phyloP scores from a whole-genome alignment of 768 basidiomycete species.

The Candolleomyces eurysporus region DNA sequence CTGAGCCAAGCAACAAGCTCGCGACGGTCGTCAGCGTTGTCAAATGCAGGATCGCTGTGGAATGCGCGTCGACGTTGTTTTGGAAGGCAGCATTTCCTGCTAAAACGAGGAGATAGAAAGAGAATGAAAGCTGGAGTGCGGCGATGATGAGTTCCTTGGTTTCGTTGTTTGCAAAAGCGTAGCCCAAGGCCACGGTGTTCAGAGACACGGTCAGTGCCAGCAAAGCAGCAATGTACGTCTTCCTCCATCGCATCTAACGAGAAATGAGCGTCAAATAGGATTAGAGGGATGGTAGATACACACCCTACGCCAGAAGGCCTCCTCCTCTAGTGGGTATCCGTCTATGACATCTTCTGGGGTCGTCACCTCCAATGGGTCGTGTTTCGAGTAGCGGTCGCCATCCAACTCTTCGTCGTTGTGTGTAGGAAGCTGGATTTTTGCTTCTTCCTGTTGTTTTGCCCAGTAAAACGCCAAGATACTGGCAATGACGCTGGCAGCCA shows the following conservation, averaged over 20 bases:
- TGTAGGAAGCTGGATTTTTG: constrained; percentile 38
- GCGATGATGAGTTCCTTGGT: constrained; percentile 32
- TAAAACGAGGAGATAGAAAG: constrained; percentile 58
- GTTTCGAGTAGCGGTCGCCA: constrained; percentile 17
- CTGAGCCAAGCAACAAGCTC: constrained; percentile 38
- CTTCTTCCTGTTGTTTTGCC: constrained; percentile 35
- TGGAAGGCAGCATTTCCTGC: constrained; percentile 52
- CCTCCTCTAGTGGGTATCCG: constrained; percentile 30
- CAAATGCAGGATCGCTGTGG: constrained; percentile 59
- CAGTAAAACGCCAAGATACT: constrained; percentile 46
- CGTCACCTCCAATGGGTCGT: constrained; percentile 47
- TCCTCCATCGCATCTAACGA: constrained; percentile 56
- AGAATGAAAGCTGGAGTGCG: constrained; percentile 48
- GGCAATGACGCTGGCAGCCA: constrained; percentile 40
- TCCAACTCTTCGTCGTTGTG: constrained; percentile 19
- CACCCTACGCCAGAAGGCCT: constrained; percentile 30
- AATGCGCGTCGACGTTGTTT: constrained; percentile 37
- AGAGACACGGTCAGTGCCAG: constrained; percentile 47
- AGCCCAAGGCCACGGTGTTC: constrained; percentile 56
- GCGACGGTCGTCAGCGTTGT: constrained; percentile 53
- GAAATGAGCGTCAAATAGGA: not conserved
- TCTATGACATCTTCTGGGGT: constrained; percentile 57
- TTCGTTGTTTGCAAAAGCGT: constrained; percentile 38
- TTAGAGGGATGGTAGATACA: constrained; percentile 20
- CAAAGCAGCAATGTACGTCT: constrained; percentile 47